These are phyloP conservation scores for Lophiotrema nucula DNA, from an alignment of 495 filamentous ascomycete genomes.

Conservation along the genomic window DNA sequence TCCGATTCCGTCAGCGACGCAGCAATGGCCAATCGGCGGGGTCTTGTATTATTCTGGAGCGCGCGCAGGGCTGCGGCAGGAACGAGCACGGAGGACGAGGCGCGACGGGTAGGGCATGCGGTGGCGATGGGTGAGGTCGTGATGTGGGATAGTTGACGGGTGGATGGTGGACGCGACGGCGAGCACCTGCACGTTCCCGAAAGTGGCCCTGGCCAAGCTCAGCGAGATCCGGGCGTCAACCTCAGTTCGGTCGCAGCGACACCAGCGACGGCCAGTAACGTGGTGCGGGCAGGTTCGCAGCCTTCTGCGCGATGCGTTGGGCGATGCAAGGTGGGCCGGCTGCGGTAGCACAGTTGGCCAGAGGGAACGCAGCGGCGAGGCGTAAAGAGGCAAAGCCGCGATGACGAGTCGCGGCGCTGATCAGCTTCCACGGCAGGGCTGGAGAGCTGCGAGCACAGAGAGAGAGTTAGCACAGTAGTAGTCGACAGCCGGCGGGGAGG, in stretches of 20 bases:
- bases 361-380: not conserved
- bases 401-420: not conserved
- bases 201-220: slow-evolving; percentile 19
- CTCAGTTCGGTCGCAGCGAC: slow-evolving; percentile 14
- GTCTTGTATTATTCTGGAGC: not conserved
- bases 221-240: slow-evolving; percentile 13
- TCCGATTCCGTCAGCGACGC: slow-evolving; percentile 12
- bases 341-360: slow-evolving; percentile 20
- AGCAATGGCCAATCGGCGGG: slow-evolving; percentile 10
- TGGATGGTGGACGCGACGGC: slow-evolving; percentile 16
- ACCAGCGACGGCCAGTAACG: slow-evolving; percentile 14
- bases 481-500: not conserved
- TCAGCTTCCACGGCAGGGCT: slow-evolving; percentile 2
- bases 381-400: not conserved
- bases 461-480: not conserved
- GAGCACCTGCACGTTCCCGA: slow-evolving; percentile 25
- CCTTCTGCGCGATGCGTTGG: slow-evolving; percentile 8
- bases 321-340: slow-evolving; percentile 22
- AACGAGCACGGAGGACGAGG: slow-evolving; percentile 12
- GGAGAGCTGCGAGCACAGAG: not conserved
- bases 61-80: slow-evolving; percentile 5
- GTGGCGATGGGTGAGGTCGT: slow-evolving; percentile 7
- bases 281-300: not conserved
- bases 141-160: not conserved
- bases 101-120: slow-evolving; percentile 25